Percentiles rank a stretch among this genome's conserved stretches.
These are phyloP conservation scores for Trametes polyzona DNA, from an alignment of 1,284 basidiomycete species.

Conservation along the genomic window DNA sequence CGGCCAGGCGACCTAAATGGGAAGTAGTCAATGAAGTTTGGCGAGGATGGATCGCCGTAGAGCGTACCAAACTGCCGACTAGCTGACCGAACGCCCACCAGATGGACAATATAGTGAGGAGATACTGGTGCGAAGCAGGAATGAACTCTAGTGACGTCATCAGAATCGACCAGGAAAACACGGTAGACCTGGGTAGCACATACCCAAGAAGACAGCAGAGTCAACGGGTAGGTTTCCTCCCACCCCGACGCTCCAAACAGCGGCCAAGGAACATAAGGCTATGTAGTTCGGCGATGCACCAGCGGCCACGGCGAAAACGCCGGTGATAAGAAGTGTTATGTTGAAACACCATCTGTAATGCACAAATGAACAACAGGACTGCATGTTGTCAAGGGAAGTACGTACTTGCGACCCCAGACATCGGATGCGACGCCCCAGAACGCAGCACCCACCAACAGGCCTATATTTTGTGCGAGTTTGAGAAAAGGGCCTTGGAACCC, in stretches of 20 bases:
- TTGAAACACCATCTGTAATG: too few relatives aligned
- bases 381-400: too few relatives aligned
- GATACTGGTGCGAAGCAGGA: slow-evolving; percentile 63
- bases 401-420: slow-evolving; percentile 58
- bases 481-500: slow-evolving; percentile 55
- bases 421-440: slow-evolving; percentile 66
- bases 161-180: too few relatives aligned
- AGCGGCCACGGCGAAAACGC: slow-evolving; percentile 64
- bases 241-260: slow-evolving; percentile 63
- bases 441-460: slow-evolving; percentile 66
- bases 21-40: neutral
- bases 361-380: too few relatives aligned
- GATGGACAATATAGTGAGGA: slow-evolving; percentile 63
- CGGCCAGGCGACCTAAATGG: slow-evolving; percentile 62
- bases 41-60: slow-evolving; percentile 30
- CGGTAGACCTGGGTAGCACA: too few relatives aligned
- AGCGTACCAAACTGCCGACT: slow-evolving; percentile 56
- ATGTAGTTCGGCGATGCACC: slow-evolving; percentile 58
- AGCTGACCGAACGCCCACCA: slow-evolving; percentile 74
- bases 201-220: slow-evolving; percentile 79
- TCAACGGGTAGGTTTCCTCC: slow-evolving; percentile 78
- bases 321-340: slow-evolving; percentile 40
- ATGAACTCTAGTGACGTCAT: slow-evolving; percentile 61
- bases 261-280: slow-evolving; percentile 55
- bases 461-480: slow-evolving; percentile 60